Evolutionary conservation across 352 stramenopile genomes (phyloP), one percentile per base, ranked within the genome.

Genomic region (Phytophthora aleatoria): DNA sequence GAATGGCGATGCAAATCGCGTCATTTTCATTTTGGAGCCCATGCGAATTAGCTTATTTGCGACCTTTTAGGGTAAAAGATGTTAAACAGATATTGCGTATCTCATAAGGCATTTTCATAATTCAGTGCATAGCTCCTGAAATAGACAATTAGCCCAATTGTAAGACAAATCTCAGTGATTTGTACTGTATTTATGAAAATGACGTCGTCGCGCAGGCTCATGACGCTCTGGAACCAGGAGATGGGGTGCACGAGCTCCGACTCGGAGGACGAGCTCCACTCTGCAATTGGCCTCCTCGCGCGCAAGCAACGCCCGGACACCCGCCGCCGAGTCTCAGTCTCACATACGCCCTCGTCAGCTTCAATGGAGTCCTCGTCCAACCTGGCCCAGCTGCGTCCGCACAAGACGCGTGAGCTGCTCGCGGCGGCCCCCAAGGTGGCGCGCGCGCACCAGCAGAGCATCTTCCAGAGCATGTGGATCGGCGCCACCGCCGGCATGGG

Each of bases 391-490:
- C 60, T 77, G 41, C 59, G 68, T 26, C 26, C 64, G 28, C 70
- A 75, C 61, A 69, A 78, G 53, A 78, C 68, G 16, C 71, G 69
- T 44, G 68, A 79, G 33, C 61, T 75, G 49, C 68, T 79, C 16
- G 58, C 55, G 16, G 61, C 57, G 16, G 59, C 65, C 12, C 71
- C 62, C 35, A 66, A 68, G 30, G 44, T 68, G 39, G 65, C 61
- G 31, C 48, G 69, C 26, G 27, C 28, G 12, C 63, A 79, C 15
- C 79, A 85, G 50, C 76, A 84, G 36, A 86, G 77, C 64, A 61
- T 92, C 28, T 81, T 92, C 55, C 81, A 91, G 64, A 90, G 77
- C 61, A 89, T 93, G 69, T 90, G 82, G 81, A 89, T 93, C 58
- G 85, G 83, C 54, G 85, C 85, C 30, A 91, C 83, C 10, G 76